A percentile compares a stretch with the other conserved stretches of the same genome.
These are phyloP conservation scores for Lactarius trivialis DNA, from an alignment of 768 basidiomycete species.

Conservation along the genomic window DNA sequence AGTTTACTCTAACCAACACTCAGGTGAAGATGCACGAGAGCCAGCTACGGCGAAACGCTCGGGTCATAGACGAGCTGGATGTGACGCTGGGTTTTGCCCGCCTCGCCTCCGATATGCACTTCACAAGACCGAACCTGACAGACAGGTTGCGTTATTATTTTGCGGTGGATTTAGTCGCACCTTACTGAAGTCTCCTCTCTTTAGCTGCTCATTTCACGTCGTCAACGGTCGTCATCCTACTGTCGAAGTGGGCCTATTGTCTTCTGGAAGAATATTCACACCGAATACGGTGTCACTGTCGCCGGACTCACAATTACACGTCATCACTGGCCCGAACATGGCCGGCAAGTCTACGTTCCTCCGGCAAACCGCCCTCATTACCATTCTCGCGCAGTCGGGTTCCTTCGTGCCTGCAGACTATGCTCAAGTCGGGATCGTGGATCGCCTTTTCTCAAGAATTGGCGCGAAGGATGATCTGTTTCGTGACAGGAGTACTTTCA, in stretches of 20 bases:
- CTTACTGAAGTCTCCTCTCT: neutral
- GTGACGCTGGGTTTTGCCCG: constrained; percentile 75
- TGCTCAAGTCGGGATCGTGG: constrained; percentile 79
- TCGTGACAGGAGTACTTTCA: constrained; percentile 90
- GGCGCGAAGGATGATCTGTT: constrained; percentile 95
- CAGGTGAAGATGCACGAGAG: constrained; percentile 58
- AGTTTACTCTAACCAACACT: neutral
- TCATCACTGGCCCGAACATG: constrained; percentile 95
- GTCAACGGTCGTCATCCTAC: constrained; percentile 85
- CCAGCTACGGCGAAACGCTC: constrained; percentile 64
- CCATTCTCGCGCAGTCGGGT: constrained; percentile 86
- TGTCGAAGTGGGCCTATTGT: constrained; percentile 81
- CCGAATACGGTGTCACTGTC: constrained; percentile 72
- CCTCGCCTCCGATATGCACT: constrained; percentile 70
- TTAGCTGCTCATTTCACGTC: constrained; percentile 49
- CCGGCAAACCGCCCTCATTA: constrained; percentile 84
- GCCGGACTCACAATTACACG: constrained; percentile 57
- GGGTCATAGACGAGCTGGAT: constrained; percentile 82
- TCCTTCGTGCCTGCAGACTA: constrained; percentile 88
- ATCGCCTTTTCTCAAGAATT: constrained; percentile 88
- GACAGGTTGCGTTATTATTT: constrained; percentile 49
- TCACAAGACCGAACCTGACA: constrained; percentile 62
- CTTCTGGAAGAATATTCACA: constrained; percentile 68
- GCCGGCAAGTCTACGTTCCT: constrained; percentile 91
- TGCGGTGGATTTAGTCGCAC: neutral